phyloP scores from a whole-genome alignment of 495 filamentous ascomycete species.

The Trichoderma orchidacearum region DNA sequence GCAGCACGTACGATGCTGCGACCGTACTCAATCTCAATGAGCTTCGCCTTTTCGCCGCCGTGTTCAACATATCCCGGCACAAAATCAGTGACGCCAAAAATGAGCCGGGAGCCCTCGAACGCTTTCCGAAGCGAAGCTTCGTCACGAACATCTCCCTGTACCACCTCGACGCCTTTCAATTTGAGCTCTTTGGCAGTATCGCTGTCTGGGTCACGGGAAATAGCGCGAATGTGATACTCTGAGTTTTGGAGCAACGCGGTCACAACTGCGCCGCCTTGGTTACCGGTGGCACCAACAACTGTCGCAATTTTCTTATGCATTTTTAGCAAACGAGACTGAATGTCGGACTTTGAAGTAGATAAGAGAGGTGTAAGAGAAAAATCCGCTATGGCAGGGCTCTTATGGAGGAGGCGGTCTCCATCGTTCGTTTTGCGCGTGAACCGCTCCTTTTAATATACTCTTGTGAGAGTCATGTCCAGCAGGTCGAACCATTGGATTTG shows the following conservation, averaged over 20 bases:
- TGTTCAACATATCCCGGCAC: slow-evolving; percentile 24
- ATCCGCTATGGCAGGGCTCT: too few relatives aligned
- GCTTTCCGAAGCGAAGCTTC: slow-evolving; percentile 30
- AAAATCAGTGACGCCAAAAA: slow-evolving; percentile 47
- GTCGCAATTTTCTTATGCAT: slow-evolving; percentile 21
- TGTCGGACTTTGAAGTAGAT: too few relatives aligned
- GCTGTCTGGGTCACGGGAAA: slow-evolving; percentile 19
- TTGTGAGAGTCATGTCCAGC: too few relatives aligned
- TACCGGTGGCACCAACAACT: not conserved
- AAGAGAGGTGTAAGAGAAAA: too few relatives aligned
- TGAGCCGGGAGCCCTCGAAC: slow-evolving; percentile 35
- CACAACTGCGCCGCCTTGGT: not conserved
- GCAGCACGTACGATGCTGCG: slow-evolving; percentile 40
- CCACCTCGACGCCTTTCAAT: slow-evolving; percentile 15
- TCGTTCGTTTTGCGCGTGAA: too few relatives aligned
- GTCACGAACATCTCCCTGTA: slow-evolving; percentile 26
- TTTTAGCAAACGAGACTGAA: too few relatives aligned
- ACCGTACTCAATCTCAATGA: slow-evolving; percentile 41
- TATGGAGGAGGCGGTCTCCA: too few relatives aligned
- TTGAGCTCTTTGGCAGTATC: slow-evolving; percentile 12
- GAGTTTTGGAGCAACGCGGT: slow-evolving; percentile 2
- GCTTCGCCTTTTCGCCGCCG: slow-evolving; percentile 18
- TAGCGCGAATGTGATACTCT: slow-evolving; percentile 9
- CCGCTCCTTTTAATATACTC: too few relatives aligned
- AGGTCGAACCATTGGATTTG: too few relatives aligned